These are phyloP conservation scores for Triticum turgidum DNA, from an alignment of 176 grass and related monocot species.

Conservation along the genomic window DNA sequence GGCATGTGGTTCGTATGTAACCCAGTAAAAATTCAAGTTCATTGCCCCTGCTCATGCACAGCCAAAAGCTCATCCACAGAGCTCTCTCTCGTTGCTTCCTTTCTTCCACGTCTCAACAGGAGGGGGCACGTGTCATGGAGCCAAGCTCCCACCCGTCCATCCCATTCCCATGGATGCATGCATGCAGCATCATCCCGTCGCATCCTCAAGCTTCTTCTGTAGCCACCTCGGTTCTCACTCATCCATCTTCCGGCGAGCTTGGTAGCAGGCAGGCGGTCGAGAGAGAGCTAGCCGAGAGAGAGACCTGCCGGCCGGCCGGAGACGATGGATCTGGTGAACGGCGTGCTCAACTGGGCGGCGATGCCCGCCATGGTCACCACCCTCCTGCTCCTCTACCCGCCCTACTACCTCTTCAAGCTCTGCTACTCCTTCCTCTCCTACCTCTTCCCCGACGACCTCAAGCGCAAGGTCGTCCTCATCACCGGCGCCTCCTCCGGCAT, in stretches of 20 bases:
- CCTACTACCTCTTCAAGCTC: conserved; percentile 62
- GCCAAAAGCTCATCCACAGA: too few species aligned
- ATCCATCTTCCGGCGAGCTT: too few species aligned
- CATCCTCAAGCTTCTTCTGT: too few species aligned
- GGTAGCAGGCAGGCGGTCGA: too few species aligned
- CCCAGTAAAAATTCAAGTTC: too few species aligned
- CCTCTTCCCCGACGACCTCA: conserved; percentile 64
- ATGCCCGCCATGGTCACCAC: conserved; percentile 36
- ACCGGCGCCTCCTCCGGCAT: conserved; percentile 87
- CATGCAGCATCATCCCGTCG: neutral
- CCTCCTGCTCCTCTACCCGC: conserved; percentile 66
- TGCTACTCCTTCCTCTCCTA: conserved; percentile 59
- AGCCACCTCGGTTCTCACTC: too few species aligned
- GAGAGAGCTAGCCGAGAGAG: too few species aligned
- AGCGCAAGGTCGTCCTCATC: conserved; percentile 77
- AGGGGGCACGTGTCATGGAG: neutral
- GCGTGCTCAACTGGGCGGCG: conserved; percentile 41
- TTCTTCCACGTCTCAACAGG: neutral
- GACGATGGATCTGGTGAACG: conserved; percentile 44
- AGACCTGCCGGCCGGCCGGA: neutral
- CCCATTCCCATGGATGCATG: neutral
- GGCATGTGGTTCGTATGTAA: too few species aligned
- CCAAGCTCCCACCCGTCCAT: neutral
- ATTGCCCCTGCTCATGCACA: too few species aligned
- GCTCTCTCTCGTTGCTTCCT: too few species aligned